Evolutionary conservation across 345 rosid genomes (phyloP).

Genomic region (Gossypium bickii): DNA sequence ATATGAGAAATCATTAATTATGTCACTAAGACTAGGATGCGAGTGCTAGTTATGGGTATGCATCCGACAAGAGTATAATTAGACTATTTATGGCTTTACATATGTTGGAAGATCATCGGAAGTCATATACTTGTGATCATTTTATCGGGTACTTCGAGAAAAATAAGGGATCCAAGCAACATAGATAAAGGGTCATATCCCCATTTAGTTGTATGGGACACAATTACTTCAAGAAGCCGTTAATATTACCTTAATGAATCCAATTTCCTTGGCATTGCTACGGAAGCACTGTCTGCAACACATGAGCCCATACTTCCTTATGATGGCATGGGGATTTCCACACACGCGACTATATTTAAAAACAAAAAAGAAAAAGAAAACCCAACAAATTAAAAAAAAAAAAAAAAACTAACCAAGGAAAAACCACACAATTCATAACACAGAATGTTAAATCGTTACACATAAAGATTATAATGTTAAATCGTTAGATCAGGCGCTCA

Average conservation of each 20-base stretch:
- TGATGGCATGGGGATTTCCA: conserved; percentile 38
- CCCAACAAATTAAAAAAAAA: neutral
- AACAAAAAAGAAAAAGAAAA: neutral
- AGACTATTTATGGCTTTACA: too few species aligned
- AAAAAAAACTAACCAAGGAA: neutral
- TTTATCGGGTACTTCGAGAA: too few species aligned
- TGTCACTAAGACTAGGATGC: too few species aligned
- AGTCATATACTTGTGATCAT: too few species aligned
- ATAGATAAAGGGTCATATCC: too few species aligned
- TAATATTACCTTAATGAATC: conserved; percentile 9
- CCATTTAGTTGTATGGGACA: too few species aligned
- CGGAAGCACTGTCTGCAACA: conserved; percentile 34
- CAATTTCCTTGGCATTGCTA: conserved; percentile 35
- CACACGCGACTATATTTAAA: conserved; percentile 28
- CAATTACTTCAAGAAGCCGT: too few species aligned
- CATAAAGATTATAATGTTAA: neutral
- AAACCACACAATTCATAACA: neutral
- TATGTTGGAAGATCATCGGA: too few species aligned
- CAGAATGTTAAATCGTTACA: neutral
- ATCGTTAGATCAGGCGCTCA: neutral
- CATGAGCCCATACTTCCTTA: conserved; percentile 38
- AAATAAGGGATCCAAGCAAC: too few species aligned
- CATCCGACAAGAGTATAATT: too few species aligned
- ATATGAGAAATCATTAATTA: neutral
- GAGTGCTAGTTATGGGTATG: too few species aligned